Evolutionary conservation across 352 stramenopile species (phyloP).

Genomic region (Phytophthora capsici): DNA sequence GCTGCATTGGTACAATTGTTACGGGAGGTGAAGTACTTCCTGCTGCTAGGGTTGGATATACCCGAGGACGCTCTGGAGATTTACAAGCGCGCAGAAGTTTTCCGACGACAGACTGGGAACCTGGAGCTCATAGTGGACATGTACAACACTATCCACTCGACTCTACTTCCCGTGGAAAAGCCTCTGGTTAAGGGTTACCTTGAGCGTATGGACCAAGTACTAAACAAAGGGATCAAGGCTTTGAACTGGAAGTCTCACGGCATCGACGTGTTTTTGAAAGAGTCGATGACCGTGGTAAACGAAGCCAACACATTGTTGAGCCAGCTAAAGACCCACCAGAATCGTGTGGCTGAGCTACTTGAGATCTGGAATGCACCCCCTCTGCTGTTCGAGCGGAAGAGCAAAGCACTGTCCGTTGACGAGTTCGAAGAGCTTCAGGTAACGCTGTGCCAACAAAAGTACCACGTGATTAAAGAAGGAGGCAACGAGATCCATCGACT

Average conservation of each 20-base stretch:
- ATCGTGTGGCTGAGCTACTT: slow-evolving; percentile 78
- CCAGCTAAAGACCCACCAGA: slow-evolving; percentile 90
- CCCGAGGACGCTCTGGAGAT: slow-evolving; percentile 91
- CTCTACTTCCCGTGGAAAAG: slow-evolving; percentile 88
- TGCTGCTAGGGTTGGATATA: slow-evolving; percentile 90
- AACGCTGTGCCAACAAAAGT: slow-evolving; percentile 77
- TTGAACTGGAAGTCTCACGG: slow-evolving; percentile 95
- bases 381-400: slow-evolving; percentile 88
- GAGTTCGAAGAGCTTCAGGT: slow-evolving; percentile 92
- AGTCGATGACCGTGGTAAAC: slow-evolving; percentile 90
- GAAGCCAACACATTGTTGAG: slow-evolving; percentile 87
- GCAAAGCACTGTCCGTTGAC: slow-evolving; percentile 76
- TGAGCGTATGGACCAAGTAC: slow-evolving; percentile 90
- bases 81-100: slow-evolving; percentile 92
- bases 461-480: slow-evolving; percentile 88
- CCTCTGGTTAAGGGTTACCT: slow-evolving; percentile 90
- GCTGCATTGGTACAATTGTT: slow-evolving; percentile 89
- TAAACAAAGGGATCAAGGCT: slow-evolving; percentile 89
- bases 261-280: slow-evolving; percentile 93
- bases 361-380: slow-evolving; percentile 74
- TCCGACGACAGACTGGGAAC: slow-evolving; percentile 91
- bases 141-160: slow-evolving; percentile 92
- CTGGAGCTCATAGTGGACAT: slow-evolving; percentile 93
- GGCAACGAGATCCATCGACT: slow-evolving; percentile 88
- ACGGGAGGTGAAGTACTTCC: slow-evolving; percentile 95